These are phyloP conservation scores for Clonostachys byssicola DNA, from an alignment of 2,329 filamentous ascomycete genomes.

Conservation along the genomic window DNA sequence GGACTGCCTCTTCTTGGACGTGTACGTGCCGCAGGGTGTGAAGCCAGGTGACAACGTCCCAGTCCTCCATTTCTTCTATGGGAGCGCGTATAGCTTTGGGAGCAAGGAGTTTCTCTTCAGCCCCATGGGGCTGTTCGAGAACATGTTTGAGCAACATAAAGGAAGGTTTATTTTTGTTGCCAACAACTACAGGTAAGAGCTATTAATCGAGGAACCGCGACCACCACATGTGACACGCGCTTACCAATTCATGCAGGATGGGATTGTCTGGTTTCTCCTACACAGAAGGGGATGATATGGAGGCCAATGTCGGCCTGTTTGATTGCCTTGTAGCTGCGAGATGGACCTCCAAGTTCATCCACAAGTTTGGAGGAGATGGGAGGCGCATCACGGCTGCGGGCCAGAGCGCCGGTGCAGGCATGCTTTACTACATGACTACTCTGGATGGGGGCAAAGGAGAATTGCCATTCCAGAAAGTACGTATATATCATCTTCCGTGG, in stretches of 20 bases:
- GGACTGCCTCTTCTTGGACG: constrained; percentile 13
- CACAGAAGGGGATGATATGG: constrained; percentile 6
- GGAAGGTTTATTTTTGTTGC: constrained; percentile 10
- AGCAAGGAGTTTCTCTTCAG: constrained; percentile 9
- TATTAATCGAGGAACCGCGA: too few relatives aligned
- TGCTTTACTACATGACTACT: constrained; percentile 50
- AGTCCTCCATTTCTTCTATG: constrained; percentile 10
- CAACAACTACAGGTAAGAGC: constrained; percentile 10
- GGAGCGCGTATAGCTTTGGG: constrained; percentile 11
- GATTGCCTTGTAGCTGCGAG: constrained; percentile 22
- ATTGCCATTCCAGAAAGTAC: constrained; percentile 27
- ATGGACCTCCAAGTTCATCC: constrained; percentile 22
- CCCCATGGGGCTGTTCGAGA: constrained; percentile 10
- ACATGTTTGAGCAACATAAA: constrained; percentile 3
- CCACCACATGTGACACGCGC: not conserved
- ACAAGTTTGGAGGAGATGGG: constrained; percentile 17
- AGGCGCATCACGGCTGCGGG: constrained; percentile 22
- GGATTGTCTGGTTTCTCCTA: constrained; percentile 9
- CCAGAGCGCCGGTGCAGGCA: constrained; percentile 31
- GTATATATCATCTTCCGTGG: too few relatives aligned
- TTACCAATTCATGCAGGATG: constrained; percentile 2
- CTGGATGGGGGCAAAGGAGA: constrained; percentile 26
- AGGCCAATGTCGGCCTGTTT: constrained; percentile 15
- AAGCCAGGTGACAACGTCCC: constrained; percentile 9
- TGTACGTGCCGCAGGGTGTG: constrained; percentile 10